Evolutionary conservation across 768 basidiomycete genomes (phyloP), one percentile per base, ranked within the genome.

Genomic region (Leucocoprinus sp.): DNA sequence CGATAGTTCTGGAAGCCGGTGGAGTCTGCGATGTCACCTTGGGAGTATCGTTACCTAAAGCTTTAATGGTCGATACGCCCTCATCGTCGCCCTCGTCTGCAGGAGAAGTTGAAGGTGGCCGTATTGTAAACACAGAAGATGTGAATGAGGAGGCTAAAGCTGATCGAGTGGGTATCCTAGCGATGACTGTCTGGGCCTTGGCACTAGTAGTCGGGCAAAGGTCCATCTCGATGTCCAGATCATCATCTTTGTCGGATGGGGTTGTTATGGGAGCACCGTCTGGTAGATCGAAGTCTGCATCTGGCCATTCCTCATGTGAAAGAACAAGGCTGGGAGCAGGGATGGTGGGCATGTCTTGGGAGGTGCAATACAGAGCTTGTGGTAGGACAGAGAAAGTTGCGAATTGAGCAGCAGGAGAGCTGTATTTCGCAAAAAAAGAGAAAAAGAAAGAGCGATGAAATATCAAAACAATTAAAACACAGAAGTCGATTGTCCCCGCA

Each of bases 251-350:
- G 69, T 84, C 82, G 17, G 74, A 75, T 19, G 71, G 72, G 28
- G 81, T 63, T 54, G 82, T 77, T 42, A 87, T 74, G 39, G 77
- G 69, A 38, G 75, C 75, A 34, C 77, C 87, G 38, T 91, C 88
- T 44, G 84, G 81, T 17, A 91, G 67, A 60, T 89, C 88, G 59
- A 91, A 90, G 64, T 91, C 88, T 50, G 84, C 83, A 62, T 91
- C 88, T 35, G 77, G 73, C 87, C 88, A 91, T 67, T 89, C 85
- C 64, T 91, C 87, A 51, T 76, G 74, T 45, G 72, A 61, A 29
- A 70, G 56, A 33, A 67, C 63, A 51, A 72, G 66, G 37, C 74
- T 65, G 9, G 80, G 82, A 4, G 81, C 76, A 28, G 76, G 77
- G 31, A 80, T 67, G 41, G 81, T 65, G 45, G 70, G 61, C 83